Evolutionary conservation across 1,139 yeast species (phyloP), one percentile per base, ranked within the genome.

Genomic region (Scheffersomyces insectosa): DNA sequence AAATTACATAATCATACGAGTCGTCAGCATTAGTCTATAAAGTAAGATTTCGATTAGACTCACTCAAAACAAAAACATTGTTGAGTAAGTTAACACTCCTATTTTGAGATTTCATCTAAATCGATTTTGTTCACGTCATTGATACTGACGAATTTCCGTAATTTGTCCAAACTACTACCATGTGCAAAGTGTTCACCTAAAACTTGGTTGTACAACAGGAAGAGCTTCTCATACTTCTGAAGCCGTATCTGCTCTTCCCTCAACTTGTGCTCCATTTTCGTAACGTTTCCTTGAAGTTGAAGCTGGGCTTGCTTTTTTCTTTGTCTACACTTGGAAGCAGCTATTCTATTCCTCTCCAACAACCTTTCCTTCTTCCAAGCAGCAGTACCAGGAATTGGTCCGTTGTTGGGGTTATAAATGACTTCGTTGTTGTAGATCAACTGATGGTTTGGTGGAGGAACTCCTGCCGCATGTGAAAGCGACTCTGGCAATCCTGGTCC

Each of bases 311-410:
- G 80, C 52, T 85, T 85, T 66, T 85, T 85, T 36, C 91, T 69
- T 57, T 83, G 88, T 53, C 93, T 70, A 68, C 93, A 85, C 56
- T 83, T 85, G 10, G 86, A 80, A 0, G 91, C 91, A 1, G 93
- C 93, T 14, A 85, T 72, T 51, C 89, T 66, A 55, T 85, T 85
- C 54, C 91, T 66, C 57, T 84, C 91, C 46, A 85, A 63, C 15
- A 85, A 63, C 44, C 89, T 67, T 42, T 85, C 88, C 50, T 82
- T 79, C 55, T 85, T 85, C 90, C 89, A 86, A 0, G 88, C 89
- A 0, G 87, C 80, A 0, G 93, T 85, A 2, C 93, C 93, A 0
- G 90, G 90, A 14, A 83, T 78, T 1, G 88, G 86, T 1, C 85
- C 86, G 43, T 77, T 75, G 51, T 79, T 72, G 1, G 86, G 85